These are phyloP conservation scores for Rhododendron molle DNA, from an alignment of 148 eudicot species.

Conservation along the genomic window DNA sequence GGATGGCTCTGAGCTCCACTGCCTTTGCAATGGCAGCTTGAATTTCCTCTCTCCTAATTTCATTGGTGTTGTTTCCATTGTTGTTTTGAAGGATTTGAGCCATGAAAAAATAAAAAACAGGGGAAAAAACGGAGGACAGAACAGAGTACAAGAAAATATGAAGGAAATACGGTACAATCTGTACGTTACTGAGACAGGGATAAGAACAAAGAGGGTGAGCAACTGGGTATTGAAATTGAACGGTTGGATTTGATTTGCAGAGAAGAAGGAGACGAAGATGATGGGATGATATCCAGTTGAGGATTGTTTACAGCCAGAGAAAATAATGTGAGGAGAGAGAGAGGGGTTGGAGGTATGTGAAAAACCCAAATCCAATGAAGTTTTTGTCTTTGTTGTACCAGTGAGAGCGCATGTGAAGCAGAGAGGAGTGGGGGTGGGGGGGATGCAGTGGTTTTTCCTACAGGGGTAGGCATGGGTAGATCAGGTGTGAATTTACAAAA, in stretches of 20 bases:
- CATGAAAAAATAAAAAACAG: slow-evolving; percentile 26
- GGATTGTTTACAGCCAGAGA: slow-evolving; percentile 34
- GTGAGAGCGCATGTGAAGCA: slow-evolving; percentile 38
- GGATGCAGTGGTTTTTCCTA: neutral
- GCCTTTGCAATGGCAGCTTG: slow-evolving; percentile 80
- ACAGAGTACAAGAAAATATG: neutral
- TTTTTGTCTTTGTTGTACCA: slow-evolving; percentile 28
- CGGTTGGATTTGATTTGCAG: slow-evolving; percentile 28
- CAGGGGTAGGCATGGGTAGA: neutral
- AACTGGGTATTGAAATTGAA: slow-evolving; percentile 20
- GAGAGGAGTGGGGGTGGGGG: neutral
- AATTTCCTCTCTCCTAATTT: slow-evolving; percentile 49
- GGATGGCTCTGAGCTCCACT: slow-evolving; percentile 81
- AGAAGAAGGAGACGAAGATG: slow-evolving; percentile 12
- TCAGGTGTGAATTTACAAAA: slow-evolving; percentile 9
- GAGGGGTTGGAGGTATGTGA: slow-evolving; percentile 1
- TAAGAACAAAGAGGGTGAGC: slow-evolving; percentile 15
- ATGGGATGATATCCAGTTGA: slow-evolving; percentile 32
- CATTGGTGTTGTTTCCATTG: neutral
- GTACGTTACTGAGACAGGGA: neutral
- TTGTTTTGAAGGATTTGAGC: slow-evolving; percentile 13
- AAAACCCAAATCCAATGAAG: neutral
- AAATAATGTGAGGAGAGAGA: slow-evolving; percentile 5
- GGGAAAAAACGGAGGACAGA: slow-evolving; percentile 14
- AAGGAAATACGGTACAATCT: neutral